Evolutionary conservation across 257 asterid genomes (phyloP).

Genomic region (Euphrasia confusa): DNA sequence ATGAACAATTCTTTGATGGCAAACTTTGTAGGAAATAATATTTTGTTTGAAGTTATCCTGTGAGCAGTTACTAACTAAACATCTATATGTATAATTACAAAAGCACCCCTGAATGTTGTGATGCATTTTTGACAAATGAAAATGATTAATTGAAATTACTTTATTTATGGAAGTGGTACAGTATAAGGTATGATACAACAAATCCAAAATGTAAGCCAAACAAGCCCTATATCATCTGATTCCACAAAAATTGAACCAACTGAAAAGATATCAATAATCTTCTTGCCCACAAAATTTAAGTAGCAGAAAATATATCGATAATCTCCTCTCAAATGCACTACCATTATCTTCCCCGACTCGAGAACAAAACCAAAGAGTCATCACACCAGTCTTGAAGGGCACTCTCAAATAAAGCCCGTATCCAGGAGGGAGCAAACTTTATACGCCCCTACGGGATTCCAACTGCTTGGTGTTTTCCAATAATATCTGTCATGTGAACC

Average conservation of each 20-base stretch:
- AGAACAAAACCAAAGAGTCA: background rate
- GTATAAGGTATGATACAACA: too few relatives aligned
- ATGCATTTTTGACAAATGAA: too few relatives aligned
- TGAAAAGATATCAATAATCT: background rate
- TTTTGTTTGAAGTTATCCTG: background rate
- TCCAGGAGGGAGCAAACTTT: conserved; percentile 20
- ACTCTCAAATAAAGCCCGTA: conserved; percentile 1
- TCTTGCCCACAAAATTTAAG: background rate
- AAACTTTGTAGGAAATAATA: background rate
- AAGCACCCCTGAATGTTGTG: too few relatives aligned
- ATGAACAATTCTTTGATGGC: conserved; percentile 3
- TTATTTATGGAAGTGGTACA: too few relatives aligned
- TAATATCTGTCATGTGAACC: conserved; percentile 43
- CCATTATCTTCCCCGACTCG: background rate
- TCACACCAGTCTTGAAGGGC: background rate
- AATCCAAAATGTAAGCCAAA: background rate
- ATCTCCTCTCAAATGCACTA: background rate
- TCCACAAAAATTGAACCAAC: background rate
- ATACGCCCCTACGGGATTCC: conserved; percentile 61
- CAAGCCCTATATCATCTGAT: background rate
- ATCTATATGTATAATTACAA: too few relatives aligned
- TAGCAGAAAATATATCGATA: too few relatives aligned
- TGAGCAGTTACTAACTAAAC: too few relatives aligned
- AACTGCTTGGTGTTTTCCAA: conserved; percentile 67
- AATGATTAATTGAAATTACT: too few relatives aligned